Evolutionary conservation across 2,329 filamentous ascomycete species (phyloP), one percentile per base, ranked within the genome.

Genomic region (Colletotrichum tabaci): DNA sequence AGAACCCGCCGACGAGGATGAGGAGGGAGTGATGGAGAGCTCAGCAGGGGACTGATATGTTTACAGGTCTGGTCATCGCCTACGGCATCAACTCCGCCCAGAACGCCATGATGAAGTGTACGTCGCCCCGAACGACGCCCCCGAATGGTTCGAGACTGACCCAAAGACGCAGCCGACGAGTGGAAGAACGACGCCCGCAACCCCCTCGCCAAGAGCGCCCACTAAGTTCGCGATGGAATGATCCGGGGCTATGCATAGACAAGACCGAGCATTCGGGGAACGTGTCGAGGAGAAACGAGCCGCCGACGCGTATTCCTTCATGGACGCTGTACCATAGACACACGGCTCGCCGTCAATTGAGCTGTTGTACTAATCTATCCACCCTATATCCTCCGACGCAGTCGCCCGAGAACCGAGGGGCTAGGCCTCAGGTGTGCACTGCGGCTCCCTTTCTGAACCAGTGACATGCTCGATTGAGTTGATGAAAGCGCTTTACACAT

Each of bases 121-220:
- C 75, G 84, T 80, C 61, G 53, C 16, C 64, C 63, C 72, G 35
- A 53, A 50, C 40, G 71, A 73, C 61, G 61, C 26, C 30, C 60
- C 4, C 57, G 13, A 23, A 42, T 23, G 16, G 60, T 66, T 61
- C 61, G 44, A 73, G 73, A 73, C 78, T 81, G 71, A 81, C 76
- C 57, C 71, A 72, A 40, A 71, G 68, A 74, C 60, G 75, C 78
- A 98, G 96, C 91, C 87, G 94, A 93, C 79, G 94, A 98, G 87
- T 98, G 90, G 91, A 97, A 95, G 92, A 97, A 98, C 88, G 96
- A 98, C 86, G 94, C 95, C 77, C 92, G 95, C 84, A 98, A 98
- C 90, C 91, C 91, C 76, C 86, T 87, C 78, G 84, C 83, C 77
- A 88, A 86, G 82, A 76, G 81, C 67, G 81, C 78, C 67, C 87